Conservation (phyloP, 768 basidiomycete species). For the Flagelloscypha sp. region DNA sequence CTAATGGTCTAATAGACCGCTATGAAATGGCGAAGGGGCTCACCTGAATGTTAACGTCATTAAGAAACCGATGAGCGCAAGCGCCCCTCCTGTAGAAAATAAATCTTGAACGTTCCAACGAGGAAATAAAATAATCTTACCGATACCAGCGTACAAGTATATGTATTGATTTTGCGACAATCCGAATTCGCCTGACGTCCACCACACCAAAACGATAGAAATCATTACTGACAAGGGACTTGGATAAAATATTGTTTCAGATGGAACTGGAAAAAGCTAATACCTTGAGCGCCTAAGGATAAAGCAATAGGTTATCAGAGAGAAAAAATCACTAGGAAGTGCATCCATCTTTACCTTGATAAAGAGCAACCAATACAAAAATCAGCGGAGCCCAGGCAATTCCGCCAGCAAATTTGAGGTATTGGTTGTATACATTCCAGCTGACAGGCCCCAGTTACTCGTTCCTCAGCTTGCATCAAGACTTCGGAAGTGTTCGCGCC, state of each 20-base stretch:
- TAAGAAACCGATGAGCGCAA: slow-evolving; percentile 44
- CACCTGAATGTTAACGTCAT: slow-evolving; percentile 45
- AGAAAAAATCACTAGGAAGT: too few species aligned
- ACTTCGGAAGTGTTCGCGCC: slow-evolving; percentile 7
- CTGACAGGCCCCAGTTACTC: slow-evolving; percentile 24
- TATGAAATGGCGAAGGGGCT: slow-evolving; percentile 9
- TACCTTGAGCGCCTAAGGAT: slow-evolving; percentile 44
- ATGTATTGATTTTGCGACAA: slow-evolving; percentile 64
- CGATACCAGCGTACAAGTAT: slow-evolving; percentile 43
- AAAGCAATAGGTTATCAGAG: too few species aligned
- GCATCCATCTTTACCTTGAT: too few species aligned
- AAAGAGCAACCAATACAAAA: slow-evolving; percentile 32
- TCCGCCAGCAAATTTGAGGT: slow-evolving; percentile 20
- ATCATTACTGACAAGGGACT: slow-evolving; percentile 44
- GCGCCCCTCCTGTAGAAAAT: slow-evolving; percentile 29
- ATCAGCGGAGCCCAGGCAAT: slow-evolving; percentile 29
- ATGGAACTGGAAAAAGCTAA: slow-evolving; percentile 4
- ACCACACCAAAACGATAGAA: slow-evolving; percentile 75
- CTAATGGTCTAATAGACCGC: too few species aligned
- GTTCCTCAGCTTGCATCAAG: slow-evolving; percentile 30
- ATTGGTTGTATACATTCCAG: slow-evolving; percentile 20
- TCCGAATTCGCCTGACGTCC: slow-evolving; percentile 40
- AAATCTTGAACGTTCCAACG: not conserved
- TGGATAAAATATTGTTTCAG: slow-evolving; percentile 1
- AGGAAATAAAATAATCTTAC: slow-evolving; percentile 15